Evolutionary conservation across 805 yeast species (phyloP), one percentile per base, ranked within the genome.

Genomic region (Starmerella powellii): DNA sequence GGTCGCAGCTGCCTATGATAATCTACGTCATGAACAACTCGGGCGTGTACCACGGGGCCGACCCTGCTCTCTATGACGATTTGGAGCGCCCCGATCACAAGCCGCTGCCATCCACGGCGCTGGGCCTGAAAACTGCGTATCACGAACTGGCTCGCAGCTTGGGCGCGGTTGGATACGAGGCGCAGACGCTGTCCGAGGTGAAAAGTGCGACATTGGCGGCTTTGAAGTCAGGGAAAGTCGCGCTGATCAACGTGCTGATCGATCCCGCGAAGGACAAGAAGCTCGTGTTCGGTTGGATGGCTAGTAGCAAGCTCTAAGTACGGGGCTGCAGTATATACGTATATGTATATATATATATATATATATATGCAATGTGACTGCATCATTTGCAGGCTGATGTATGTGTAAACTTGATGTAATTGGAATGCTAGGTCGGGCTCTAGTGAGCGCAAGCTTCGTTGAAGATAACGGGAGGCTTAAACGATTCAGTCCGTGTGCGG

Each of bases 21-120:
- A 62, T 79, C 8, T 64, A 74, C 20, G 74, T 79, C n/a, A 75
- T 79, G 78, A 79, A 79, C 58, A 79, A 79, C 55, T 71, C 78
- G 24, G 87, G 87, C 1, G 74, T 79, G 2, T 79, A 79, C 55
- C 81, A 76, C 47, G 87, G 87, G 1, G 63, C 68, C 8, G 69
- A 64, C 17, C 62, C 63, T 1, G 38, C 46, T 1, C 51, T 58
- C 8, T 57, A 60, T 36, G 48, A 53, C 3, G n/a, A 27, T 4
- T 8, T 5, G 15, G 8, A 6, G 19, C 8, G 20, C n/a, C 10
- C n/a, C 8, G 46, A 52, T 2, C 40, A 41, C 2, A 41, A 45
- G 30, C 62, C 62, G 3, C 55, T 71, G 29, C 80, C 80, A 0
- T 67, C 82, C 0, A 79, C 84, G 1, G 78, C 80, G 0, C 58